These are phyloP conservation scores for Citrus unshiu DNA, from an alignment of 345 rosid genomes.

Conservation along the genomic window DNA sequence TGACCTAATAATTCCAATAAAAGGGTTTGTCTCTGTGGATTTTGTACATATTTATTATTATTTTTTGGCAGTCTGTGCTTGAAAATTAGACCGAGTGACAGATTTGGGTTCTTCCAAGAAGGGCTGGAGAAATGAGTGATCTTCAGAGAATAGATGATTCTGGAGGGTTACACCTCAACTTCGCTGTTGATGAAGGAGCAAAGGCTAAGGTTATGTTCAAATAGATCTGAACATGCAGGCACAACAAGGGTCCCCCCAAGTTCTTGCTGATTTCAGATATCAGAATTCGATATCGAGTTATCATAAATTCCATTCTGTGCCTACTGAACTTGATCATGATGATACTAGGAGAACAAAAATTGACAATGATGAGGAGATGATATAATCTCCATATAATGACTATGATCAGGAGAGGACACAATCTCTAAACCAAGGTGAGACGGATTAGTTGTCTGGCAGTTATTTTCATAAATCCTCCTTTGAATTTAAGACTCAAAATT, in stretches of 20 bases:
- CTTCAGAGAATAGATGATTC: conserved; percentile 6
- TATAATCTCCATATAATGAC: neutral
- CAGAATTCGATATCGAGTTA: neutral
- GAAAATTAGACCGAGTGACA: neutral
- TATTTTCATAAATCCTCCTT: conserved; percentile 23
- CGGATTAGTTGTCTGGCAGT: conserved; percentile 23
- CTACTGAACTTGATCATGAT: conserved; percentile 3
- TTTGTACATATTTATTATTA: neutral
- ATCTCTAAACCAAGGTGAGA: conserved; percentile 23
- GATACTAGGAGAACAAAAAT: neutral
- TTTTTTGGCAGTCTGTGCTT: neutral
- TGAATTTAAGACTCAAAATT: conserved; percentile 16
- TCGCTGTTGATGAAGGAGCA: conserved; percentile 3
- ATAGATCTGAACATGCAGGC: conserved; percentile 5
- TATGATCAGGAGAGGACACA: conserved; percentile 10
- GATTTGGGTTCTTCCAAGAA: conserved; percentile 6
- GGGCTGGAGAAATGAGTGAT: conserved; percentile 11
- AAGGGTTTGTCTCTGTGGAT: neutral
- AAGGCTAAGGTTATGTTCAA: neutral
- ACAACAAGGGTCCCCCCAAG: neutral
- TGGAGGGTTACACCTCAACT: neutral
- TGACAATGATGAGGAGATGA: conserved; percentile 9
- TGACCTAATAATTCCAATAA: neutral
- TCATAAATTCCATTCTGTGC: neutral
- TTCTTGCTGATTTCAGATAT: neutral